phyloP scores from a whole-genome alignment of 2,329 filamentous ascomycete species.

The Aspergillus puulaauensis region DNA sequence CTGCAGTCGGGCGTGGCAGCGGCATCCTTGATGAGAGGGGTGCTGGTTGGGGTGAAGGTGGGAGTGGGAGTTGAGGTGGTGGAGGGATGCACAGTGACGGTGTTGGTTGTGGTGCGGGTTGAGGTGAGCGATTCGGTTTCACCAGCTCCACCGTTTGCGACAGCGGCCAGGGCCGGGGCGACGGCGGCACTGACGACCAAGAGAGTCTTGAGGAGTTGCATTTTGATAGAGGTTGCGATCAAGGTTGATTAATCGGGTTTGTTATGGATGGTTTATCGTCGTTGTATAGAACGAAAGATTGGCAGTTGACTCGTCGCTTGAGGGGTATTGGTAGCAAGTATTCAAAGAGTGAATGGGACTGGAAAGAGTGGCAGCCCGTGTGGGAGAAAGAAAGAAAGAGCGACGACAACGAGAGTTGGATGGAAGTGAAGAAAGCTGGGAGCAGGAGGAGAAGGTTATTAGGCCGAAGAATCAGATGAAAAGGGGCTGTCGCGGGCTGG shows the following conservation, averaged over 20 bases:
- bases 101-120: conserved; percentile 27
- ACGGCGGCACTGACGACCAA: conserved; percentile 28
- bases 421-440: background rate
- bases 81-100: conserved; percentile 21
- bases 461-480: background rate
- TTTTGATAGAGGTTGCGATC: conserved; percentile 16
- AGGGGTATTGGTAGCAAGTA: background rate
- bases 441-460: background rate
- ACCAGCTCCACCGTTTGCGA: conserved; percentile 1
- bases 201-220: conserved; percentile 37
- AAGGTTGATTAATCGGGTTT: background rate
- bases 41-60: conserved; percentile 12
- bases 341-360: conserved; percentile 34
- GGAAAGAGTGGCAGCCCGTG: conserved; percentile 36
- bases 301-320: conserved; percentile 3
- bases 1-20: conserved; percentile 8
- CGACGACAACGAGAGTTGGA: conserved; percentile 10
- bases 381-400: conserved; percentile 22
- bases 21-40: conserved; percentile 6
- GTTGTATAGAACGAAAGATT: background rate
- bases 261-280: background rate
- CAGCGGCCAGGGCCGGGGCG: conserved; percentile 28
- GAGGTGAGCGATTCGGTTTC: conserved; percentile 18
- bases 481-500: background rate
- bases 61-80: conserved; percentile 15